Conservation (phyloP, 768 basidiomycete genomes). For the Auriscalpium orientale region DNA sequence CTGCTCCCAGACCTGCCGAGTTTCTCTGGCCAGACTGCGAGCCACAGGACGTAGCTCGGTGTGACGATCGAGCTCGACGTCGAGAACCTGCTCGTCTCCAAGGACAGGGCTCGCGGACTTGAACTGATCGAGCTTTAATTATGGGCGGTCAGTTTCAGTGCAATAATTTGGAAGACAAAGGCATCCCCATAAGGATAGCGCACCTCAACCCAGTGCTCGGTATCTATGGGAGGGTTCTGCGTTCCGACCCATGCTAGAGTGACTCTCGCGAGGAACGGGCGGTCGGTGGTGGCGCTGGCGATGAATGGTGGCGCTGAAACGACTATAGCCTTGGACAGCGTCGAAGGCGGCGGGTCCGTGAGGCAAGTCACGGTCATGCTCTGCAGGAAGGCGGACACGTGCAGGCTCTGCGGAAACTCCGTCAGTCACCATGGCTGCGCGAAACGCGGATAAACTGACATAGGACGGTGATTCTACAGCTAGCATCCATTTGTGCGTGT, state of each 20-base stretch:
- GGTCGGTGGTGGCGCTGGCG: conserved; percentile 33
- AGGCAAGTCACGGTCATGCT: conserved; percentile 28
- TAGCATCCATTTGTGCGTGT: conserved; percentile 43
- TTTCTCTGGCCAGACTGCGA: conserved; percentile 9
- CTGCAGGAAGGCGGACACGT: conserved; percentile 26
- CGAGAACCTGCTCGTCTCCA: conserved; percentile 45
- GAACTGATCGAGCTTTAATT: conserved; percentile 36
- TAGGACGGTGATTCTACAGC: conserved; percentile 39
- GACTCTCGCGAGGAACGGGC: conserved; percentile 38
- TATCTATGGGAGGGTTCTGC: conserved; percentile 32
- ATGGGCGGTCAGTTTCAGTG: not conserved
- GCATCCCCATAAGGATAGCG: conserved; percentile 8
- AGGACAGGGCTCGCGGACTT: conserved; percentile 27
- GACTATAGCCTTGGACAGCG: conserved; percentile 26
- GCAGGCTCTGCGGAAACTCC: conserved; percentile 23
- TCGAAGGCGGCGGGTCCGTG: conserved; percentile 31
- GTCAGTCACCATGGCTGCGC: not conserved
- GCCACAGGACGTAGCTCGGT: conserved; percentile 29
- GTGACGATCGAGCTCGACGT: conserved; percentile 39
- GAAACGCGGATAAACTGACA: conserved; percentile 23
- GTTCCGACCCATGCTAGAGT: conserved; percentile 33
- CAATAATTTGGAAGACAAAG: not conserved
- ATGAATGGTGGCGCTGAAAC: conserved; percentile 18
- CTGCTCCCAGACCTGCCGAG: conserved; percentile 7
- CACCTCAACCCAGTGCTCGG: conserved; percentile 50